These are phyloP conservation scores for Collybia sp. DNA, from an alignment of 768 basidiomycete species.

Conservation along the genomic window DNA sequence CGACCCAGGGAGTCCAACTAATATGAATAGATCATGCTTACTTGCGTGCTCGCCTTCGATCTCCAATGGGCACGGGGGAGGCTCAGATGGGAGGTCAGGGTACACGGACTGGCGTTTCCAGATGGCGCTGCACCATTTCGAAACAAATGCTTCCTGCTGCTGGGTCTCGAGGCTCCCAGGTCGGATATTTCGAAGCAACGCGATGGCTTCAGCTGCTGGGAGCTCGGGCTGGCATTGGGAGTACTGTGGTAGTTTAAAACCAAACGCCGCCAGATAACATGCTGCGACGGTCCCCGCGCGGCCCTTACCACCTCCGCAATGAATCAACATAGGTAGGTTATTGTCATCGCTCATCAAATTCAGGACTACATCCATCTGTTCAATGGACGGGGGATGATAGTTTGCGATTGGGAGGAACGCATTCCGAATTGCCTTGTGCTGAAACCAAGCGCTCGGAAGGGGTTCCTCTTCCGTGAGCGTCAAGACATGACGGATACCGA, in stretches of 20 bases:
- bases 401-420: constrained; percentile 55
- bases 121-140: constrained; percentile 52
- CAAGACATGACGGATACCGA: constrained; percentile 56
- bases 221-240: constrained; percentile 40
- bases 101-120: constrained; percentile 54
- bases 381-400: constrained; percentile 47
- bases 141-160: constrained; percentile 53
- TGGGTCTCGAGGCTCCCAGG: constrained; percentile 55
- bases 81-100: constrained; percentile 47
- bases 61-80: constrained; percentile 39
- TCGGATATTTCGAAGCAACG: constrained; percentile 40
- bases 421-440: constrained; percentile 36
- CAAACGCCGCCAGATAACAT: constrained; percentile 54
- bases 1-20: constrained; percentile 60
- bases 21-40: constrained; percentile 39
- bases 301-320: constrained; percentile 62
- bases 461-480: constrained; percentile 58
- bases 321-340: constrained; percentile 48
- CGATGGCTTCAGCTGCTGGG: constrained; percentile 43
- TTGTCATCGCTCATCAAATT: constrained; percentile 36
- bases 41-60: constrained; percentile 33
- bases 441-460: constrained; percentile 43
- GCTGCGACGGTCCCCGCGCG: constrained; percentile 60
- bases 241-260: constrained; percentile 40
- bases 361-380: constrained; percentile 57